phyloP scores from a whole-genome alignment of 306 rosid genomes.

The Castanea sativa region DNA sequence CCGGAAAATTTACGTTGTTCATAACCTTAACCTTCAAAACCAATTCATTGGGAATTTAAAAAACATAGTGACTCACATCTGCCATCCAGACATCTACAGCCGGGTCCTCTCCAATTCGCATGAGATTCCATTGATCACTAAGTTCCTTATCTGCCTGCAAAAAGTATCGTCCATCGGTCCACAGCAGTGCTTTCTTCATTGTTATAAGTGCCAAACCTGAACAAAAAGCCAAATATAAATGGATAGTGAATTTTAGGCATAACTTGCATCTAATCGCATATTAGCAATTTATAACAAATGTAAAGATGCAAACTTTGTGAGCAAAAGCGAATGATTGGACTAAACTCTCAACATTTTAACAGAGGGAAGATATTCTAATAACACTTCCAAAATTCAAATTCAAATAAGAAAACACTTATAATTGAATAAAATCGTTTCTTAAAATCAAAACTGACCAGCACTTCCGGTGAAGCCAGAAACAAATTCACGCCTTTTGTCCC shows the following conservation, averaged over 20 bases:
- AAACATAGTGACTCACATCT: constrained; percentile 57
- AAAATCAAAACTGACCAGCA: constrained; percentile 61
- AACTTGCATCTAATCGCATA: not conserved
- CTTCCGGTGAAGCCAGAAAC: constrained; percentile 97
- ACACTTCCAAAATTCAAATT: no score
- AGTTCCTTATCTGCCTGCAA: constrained; percentile 89
- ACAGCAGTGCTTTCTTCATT: constrained; percentile 63
- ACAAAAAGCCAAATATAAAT: not conserved
- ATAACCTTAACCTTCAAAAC: not conserved
- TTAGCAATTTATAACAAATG: not conserved
- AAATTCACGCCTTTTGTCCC: constrained; percentile 85
- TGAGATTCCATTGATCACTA: constrained; percentile 81
- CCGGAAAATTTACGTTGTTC: no score
- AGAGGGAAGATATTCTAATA: no score
- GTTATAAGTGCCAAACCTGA: constrained; percentile 93
- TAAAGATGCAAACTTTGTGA: not conserved
- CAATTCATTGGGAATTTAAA: not conserved
- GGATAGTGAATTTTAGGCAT: not conserved
- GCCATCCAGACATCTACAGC: constrained; percentile 87
- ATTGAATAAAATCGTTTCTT: not conserved
- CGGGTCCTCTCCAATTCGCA: constrained; percentile 98
- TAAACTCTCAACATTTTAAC: no score
- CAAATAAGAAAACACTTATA: not conserved
- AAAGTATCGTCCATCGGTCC: constrained; percentile 98
- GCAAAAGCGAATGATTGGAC: no score